Evolutionary conservation across 805 yeast genomes (phyloP).

Genomic region (Teunomyces atbi): DNA sequence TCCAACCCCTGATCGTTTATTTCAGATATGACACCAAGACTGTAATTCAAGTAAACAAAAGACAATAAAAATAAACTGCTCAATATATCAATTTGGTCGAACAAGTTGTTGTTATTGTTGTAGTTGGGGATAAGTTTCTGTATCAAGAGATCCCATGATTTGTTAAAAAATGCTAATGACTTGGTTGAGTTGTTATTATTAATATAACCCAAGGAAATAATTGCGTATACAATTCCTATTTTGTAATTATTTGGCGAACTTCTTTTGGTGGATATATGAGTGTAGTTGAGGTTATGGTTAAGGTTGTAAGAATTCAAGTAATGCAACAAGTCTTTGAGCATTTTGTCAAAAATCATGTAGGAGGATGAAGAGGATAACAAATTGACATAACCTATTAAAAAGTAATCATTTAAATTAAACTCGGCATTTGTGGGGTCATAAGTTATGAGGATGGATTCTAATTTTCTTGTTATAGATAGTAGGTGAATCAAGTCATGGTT

Average conservation of each 20-base stretch:
- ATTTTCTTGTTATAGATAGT: constrained; percentile 25
- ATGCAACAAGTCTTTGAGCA: constrained; percentile 19
- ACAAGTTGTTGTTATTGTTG: constrained; percentile 24
- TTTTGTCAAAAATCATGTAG: constrained; percentile 17
- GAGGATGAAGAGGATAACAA: constrained; percentile 13
- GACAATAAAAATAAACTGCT: constrained; percentile 46
- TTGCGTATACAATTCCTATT: constrained; percentile 39
- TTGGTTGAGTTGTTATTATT: constrained; percentile 24
- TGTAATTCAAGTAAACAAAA: constrained; percentile 41
- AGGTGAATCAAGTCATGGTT: constrained; percentile 25
- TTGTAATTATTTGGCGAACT: constrained; percentile 32
- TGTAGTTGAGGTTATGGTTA: constrained; percentile 5
- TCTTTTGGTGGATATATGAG: constrained; percentile 5
- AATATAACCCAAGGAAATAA: constrained; percentile 45
- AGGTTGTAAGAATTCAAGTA: constrained; percentile 20
- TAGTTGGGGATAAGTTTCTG: constrained; percentile 34
- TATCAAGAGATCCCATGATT: constrained; percentile 44
- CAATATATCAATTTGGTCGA: constrained; percentile 39
- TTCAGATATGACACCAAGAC: constrained; percentile 21
- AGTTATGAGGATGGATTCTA: constrained; percentile 16
- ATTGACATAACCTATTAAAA: constrained; percentile 32
- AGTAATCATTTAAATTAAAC: constrained; percentile 21
- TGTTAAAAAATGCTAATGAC: constrained; percentile 39
- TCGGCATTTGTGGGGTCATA: constrained; percentile 13
- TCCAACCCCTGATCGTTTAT: constrained; percentile 10